These are phyloP conservation scores for Sutorius australiensis DNA, from an alignment of 768 basidiomycete genomes.

Conservation along the genomic window DNA sequence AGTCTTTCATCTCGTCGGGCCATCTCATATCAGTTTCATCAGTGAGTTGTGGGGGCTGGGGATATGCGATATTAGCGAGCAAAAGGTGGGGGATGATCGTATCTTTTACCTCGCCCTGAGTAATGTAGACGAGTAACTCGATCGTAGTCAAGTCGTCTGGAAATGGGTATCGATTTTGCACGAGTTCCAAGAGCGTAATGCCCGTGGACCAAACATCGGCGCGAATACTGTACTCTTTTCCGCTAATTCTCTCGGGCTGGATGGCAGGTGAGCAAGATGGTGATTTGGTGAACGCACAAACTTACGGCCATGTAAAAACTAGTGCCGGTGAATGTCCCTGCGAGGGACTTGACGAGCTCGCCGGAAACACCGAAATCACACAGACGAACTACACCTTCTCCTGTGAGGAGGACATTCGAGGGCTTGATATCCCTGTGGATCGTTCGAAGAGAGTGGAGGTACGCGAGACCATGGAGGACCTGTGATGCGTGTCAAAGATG, in stretches of 20 bases:
- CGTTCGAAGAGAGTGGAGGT: slow-evolving; percentile 85
- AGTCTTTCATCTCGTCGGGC: slow-evolving; percentile 87
- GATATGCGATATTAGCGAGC: slow-evolving; percentile 12
- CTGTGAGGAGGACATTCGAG: slow-evolving; percentile 86
- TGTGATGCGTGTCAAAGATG: slow-evolving; percentile 29
- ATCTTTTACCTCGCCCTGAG: slow-evolving; percentile 60
- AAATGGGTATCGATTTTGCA: slow-evolving; percentile 94
- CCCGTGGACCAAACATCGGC: slow-evolving; percentile 99
- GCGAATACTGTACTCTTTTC: slow-evolving; percentile 87
- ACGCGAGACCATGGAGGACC: slow-evolving; percentile 89
- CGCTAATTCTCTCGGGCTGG: slow-evolving; percentile 92
- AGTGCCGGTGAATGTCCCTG: slow-evolving; percentile 96
- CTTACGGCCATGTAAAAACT: slow-evolving; percentile 98
- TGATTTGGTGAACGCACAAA: slow-evolving; percentile 13
- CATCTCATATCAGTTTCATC: slow-evolving; percentile 66
- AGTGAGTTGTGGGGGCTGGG: slow-evolving; percentile 75
- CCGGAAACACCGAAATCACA: slow-evolving; percentile 98
- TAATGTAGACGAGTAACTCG: slow-evolving; percentile 89
- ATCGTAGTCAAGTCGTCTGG: slow-evolving; percentile 89
- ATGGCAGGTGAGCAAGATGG: slow-evolving; percentile 6
- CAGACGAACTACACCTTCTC: slow-evolving; percentile 86
- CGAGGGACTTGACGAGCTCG: slow-evolving; percentile 84
- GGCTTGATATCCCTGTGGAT: slow-evolving; percentile 97
- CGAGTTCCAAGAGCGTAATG: slow-evolving; percentile 89
- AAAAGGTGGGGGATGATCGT: slow-evolving; percentile 1